Evolutionary conservation across 2,329 filamentous ascomycete species (phyloP).

Genomic region (Curvularia sp.): DNA sequence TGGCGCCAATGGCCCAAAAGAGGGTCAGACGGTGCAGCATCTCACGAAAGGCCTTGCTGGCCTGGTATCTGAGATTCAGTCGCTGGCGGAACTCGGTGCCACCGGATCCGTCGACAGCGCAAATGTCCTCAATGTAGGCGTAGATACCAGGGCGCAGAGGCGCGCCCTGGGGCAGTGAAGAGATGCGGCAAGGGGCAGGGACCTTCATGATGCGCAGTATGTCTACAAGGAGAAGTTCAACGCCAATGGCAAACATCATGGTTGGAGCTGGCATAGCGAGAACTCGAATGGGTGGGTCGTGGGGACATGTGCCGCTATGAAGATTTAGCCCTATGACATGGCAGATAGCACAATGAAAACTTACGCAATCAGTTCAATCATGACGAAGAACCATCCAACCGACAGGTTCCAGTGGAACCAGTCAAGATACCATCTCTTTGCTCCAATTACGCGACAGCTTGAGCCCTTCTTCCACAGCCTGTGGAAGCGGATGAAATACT

Average conservation of each 20-base stretch:
- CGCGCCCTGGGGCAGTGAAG: constrained; percentile 59
- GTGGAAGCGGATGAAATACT: constrained; percentile 60
- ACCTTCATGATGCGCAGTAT: constrained; percentile 55
- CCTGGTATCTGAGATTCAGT: constrained; percentile 61
- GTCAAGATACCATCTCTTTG: constrained; percentile 57
- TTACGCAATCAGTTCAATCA: constrained; percentile 63
- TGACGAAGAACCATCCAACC: constrained; percentile 63
- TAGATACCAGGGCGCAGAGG: constrained; percentile 63
- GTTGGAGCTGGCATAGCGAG: constrained; percentile 61
- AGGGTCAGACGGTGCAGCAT: constrained; percentile 61
- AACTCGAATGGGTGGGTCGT: constrained; percentile 60
- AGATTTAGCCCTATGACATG: constrained; percentile 13
- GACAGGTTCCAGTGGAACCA: constrained; percentile 67
- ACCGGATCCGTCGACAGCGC: constrained; percentile 61
- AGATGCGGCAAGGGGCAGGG: constrained; percentile 60
- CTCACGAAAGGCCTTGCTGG: constrained; percentile 61
- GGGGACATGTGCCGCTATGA: constrained; percentile 54
- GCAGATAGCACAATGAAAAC: constrained; percentile 17
- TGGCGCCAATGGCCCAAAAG: constrained; percentile 61
- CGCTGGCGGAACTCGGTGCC: constrained; percentile 61
- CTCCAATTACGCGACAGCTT: constrained; percentile 61
- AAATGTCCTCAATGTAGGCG: constrained; percentile 62
- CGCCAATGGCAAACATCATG: constrained; percentile 61
- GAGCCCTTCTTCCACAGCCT: constrained; percentile 61
- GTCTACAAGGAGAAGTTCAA: constrained; percentile 60